Conservation (phyloP, 2,329 filamentous ascomycete species). For the Drechslera avenae region DNA sequence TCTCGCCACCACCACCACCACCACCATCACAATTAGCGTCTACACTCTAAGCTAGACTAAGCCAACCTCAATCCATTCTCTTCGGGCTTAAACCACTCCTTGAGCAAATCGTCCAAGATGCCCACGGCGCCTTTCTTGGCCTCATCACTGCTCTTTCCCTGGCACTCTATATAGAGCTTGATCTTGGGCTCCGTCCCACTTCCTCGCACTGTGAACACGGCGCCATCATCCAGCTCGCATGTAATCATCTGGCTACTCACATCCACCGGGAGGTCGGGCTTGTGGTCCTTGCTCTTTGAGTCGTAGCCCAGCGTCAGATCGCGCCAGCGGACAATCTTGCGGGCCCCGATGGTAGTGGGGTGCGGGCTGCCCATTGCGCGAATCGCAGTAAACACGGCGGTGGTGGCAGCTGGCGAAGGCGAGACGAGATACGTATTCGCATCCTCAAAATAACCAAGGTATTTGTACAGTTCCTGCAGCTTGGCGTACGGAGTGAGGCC, state of each 20-base stretch:
- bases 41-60: not conserved
- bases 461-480: constrained; percentile 61
- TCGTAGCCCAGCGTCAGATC: constrained; percentile 67
- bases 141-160: constrained; percentile 47
- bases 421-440: constrained; percentile 69
- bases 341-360: constrained; percentile 55
- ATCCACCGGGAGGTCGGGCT: constrained; percentile 62
- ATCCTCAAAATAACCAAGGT: constrained; percentile 66
- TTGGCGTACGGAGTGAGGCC: constrained; percentile 63
- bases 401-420: constrained; percentile 59
- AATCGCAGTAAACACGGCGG: constrained; percentile 61
- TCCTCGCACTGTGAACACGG: constrained; percentile 64
- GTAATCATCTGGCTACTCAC: constrained; percentile 68
- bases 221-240: constrained; percentile 60
- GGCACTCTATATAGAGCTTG: constrained; percentile 62
- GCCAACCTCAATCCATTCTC: constrained; percentile 44
- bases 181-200: constrained; percentile 72
- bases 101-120: constrained; percentile 53
- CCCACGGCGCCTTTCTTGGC: constrained; percentile 53
- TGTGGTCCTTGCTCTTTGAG: constrained; percentile 58
- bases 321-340: constrained; percentile 63
- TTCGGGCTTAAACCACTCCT: constrained; percentile 57
- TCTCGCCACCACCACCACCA: no score
- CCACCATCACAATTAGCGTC: no score
- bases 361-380: constrained; percentile 52